phyloP scores from a whole-genome alignment of 257 asterid species.

The Penstemon newberryi region DNA sequence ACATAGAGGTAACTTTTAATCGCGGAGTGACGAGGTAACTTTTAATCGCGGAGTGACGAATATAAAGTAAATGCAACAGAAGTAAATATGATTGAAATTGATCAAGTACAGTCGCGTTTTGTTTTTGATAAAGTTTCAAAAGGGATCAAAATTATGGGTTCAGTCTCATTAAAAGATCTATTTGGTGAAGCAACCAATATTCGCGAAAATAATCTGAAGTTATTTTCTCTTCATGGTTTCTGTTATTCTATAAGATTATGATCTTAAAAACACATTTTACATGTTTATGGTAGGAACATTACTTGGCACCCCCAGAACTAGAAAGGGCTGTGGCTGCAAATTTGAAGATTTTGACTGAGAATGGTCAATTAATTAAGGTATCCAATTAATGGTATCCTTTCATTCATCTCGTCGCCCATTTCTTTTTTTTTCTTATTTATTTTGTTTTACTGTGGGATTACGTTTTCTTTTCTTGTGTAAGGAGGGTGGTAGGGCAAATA shows the following conservation, averaged over 20 bases:
- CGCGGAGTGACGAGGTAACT: slow-evolving; percentile 33
- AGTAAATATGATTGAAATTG: too few relatives aligned
- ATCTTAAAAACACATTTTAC: slow-evolving; percentile 6
- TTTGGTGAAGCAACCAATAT: neutral
- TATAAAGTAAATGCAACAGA: too few relatives aligned
- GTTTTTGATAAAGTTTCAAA: too few relatives aligned
- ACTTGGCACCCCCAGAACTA: slow-evolving; percentile 54
- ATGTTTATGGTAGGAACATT: slow-evolving; percentile 59
- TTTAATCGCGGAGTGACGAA: too few relatives aligned
- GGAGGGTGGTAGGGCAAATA: neutral
- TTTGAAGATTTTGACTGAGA: slow-evolving; percentile 73
- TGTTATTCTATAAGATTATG: neutral
- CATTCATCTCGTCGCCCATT: neutral
- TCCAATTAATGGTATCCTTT: slow-evolving; percentile 6
- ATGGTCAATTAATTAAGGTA: slow-evolving; percentile 78
- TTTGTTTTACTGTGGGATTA: neutral
- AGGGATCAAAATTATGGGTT: too few relatives aligned
- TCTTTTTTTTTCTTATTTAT: neutral
- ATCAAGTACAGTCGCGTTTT: too few relatives aligned
- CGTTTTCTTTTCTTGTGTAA: neutral
- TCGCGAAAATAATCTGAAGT: neutral
- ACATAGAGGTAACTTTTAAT: slow-evolving; percentile 41
- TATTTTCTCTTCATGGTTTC: neutral
- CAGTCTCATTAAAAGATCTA: slow-evolving; percentile 4
- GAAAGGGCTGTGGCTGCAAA: slow-evolving; percentile 60